Base-by-base conservation (phyloP, 345 rosid genomes). In the Raphanus sativus region DNA sequence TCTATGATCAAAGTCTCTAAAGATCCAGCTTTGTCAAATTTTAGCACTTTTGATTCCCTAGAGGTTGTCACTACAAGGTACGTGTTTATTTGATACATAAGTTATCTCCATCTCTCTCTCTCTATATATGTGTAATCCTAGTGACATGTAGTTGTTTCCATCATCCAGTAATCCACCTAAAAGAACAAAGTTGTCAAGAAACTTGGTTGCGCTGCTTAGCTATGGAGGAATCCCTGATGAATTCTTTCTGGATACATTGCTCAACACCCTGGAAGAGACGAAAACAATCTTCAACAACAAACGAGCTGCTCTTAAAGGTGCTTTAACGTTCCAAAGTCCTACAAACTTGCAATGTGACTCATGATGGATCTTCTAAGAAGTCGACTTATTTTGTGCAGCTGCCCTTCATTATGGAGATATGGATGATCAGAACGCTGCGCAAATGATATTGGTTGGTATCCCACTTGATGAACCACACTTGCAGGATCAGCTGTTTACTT, bases 1-100 rank as follows among this genome's bases (percentile, higher is more conserved):
- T 89, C 96, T 28, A 91, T 91, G 98, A 77, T 87, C 54, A 94
- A 94, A 80, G 97, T 89, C 54, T 2, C 73, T 4, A 42, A 71
- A 26, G 91, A 87, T 84, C 58, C 62, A 33, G 2, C 66, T 15
- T 56, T 78, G 38, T 59, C 82, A 55, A 60, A 74, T 67, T 13
- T 50, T 68, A 3, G 36, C 69, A 80, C 90, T 1, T 62, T 34
- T 13, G 77, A 83, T 61, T 71, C 98, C 11, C 5, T 94, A 12
- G 98, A 91, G 82, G 84, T 94, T 61, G 94, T 89, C 70, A 62
- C 9, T 3, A 91, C 88, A 73, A 89, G 97, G 96, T 94, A 84
- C 52, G 8, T 62, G 52, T 45, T 45, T 67, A 38, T 66, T 4
- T 0, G 50, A 33, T 21, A 21, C 21, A 21, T 21, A 21, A 21